Conservation (phyloP, 345 rosid species). For the Hibiscus syriacus region DNA sequence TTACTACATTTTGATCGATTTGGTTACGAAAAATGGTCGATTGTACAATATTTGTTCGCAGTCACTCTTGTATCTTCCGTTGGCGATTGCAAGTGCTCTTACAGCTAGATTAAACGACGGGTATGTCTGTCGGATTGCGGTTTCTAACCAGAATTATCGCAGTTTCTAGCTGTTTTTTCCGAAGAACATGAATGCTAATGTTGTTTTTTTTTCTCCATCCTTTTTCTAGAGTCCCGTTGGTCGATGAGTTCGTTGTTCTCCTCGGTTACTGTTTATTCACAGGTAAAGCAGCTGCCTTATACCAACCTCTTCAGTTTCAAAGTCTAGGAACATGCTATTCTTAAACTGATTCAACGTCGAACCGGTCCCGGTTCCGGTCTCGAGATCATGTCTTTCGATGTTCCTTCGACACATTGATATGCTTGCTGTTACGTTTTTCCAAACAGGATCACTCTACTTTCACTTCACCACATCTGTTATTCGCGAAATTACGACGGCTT, state of each 20-base stretch:
- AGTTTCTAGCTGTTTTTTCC: background rate
- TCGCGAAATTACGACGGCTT: conserved; percentile 82
- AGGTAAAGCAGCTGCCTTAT: conserved; percentile 36
- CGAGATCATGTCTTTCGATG: background rate
- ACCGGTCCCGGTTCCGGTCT: too few relatives aligned
- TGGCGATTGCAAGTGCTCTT: conserved; percentile 86
- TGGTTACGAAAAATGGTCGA: background rate
- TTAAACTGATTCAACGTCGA: background rate
- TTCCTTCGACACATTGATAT: background rate
- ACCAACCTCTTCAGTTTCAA: background rate
- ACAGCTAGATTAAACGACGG: conserved; percentile 86
- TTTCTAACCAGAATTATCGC: background rate
- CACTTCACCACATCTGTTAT: conserved; percentile 92
- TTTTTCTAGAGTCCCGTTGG: conserved; percentile 69
- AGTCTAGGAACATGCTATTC: background rate
- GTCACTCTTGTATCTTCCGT: conserved; percentile 89
- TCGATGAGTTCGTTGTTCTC: conserved; percentile 87
- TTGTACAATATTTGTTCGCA: conserved; percentile 19
- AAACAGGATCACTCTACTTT: conserved; percentile 58
- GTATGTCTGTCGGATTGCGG: conserved; percentile 34
- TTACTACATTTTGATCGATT: conserved; percentile 1
- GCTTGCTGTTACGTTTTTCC: background rate
- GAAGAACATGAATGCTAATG: background rate
- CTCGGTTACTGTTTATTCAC: conserved; percentile 83
- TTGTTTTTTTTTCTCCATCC: conserved; percentile 8